Conservation (phyloP, 305 asterid genomes). For the Fraxinus albicans region DNA sequence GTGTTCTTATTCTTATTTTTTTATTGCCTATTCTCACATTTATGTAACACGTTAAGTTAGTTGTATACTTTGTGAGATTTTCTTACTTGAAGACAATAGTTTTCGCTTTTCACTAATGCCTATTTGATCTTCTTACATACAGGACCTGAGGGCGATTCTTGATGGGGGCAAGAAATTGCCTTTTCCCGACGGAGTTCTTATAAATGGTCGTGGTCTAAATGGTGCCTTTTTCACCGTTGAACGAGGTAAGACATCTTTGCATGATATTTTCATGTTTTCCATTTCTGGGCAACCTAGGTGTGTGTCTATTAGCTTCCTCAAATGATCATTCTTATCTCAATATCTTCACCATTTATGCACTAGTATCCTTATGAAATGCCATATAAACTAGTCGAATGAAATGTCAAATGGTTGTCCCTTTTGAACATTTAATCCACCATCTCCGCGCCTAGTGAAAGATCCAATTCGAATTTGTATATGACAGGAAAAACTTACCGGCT, state of each 20-base stretch:
- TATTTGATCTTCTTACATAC: background rate
- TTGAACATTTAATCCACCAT: background rate
- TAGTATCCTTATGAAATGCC: background rate
- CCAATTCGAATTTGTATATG: background rate
- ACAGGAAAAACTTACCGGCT: slow-evolving; percentile 62
- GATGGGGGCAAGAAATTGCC: slow-evolving; percentile 74
- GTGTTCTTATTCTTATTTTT: too few species aligned
- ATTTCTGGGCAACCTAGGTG: background rate
- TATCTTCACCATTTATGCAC: too few species aligned
- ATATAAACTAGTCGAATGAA: background rate
- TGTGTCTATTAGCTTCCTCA: background rate
- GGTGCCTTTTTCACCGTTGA: slow-evolving; percentile 49
- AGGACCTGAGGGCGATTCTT: slow-evolving; percentile 61
- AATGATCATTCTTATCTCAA: background rate
- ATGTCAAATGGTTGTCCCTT: background rate
- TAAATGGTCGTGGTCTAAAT: slow-evolving; percentile 76
- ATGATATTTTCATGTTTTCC: slow-evolving; percentile 12
- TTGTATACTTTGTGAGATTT: background rate
- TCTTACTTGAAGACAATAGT: background rate
- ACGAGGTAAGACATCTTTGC: slow-evolving; percentile 44
- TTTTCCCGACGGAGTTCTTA: slow-evolving; percentile 75
- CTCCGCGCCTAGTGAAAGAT: background rate
- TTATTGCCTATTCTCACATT: too few species aligned
- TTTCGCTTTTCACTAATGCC: background rate
- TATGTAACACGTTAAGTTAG: background rate